phyloP scores from a whole-genome alignment of 2,329 filamentous ascomycete genomes.

The Sporothrix phasma region DNA sequence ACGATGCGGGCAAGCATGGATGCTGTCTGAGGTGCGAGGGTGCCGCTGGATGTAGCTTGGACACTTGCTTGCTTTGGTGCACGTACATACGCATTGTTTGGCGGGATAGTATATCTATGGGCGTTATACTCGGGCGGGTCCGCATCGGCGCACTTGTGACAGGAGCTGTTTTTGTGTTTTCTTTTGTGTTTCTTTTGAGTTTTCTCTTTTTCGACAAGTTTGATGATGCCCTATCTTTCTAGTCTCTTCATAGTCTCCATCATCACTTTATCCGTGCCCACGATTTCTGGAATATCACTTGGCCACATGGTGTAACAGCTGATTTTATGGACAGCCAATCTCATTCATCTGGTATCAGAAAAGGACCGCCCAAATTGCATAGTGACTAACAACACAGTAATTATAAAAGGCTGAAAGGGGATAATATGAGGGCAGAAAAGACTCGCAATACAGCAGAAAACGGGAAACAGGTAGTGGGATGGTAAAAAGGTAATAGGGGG shows the following conservation, averaged over 20 bases:
- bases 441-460: slow-evolving; percentile 1
- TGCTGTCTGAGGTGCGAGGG: slow-evolving; percentile 43
- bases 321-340: background rate
- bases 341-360: slow-evolving; percentile 11
- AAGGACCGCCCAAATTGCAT: background rate
- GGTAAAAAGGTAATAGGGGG: slow-evolving; percentile 5
- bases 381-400: background rate
- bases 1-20: slow-evolving; percentile 69
- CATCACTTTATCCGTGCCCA: background rate
- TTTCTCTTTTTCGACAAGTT: background rate
- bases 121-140: background rate
- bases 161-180: background rate
- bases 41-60: background rate
- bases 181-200: background rate
- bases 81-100: slow-evolving; percentile 1
- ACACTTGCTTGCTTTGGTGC: background rate
- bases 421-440: background rate
- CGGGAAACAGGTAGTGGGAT: background rate
- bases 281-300: background rate
- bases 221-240: no score
- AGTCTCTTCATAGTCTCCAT: no score
- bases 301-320: background rate
- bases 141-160: background rate
- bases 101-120: background rate
- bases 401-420: background rate